Evolutionary conservation across 1,284 basidiomycete genomes (phyloP).

Genomic region (Malassezia arunalokei): DNA sequence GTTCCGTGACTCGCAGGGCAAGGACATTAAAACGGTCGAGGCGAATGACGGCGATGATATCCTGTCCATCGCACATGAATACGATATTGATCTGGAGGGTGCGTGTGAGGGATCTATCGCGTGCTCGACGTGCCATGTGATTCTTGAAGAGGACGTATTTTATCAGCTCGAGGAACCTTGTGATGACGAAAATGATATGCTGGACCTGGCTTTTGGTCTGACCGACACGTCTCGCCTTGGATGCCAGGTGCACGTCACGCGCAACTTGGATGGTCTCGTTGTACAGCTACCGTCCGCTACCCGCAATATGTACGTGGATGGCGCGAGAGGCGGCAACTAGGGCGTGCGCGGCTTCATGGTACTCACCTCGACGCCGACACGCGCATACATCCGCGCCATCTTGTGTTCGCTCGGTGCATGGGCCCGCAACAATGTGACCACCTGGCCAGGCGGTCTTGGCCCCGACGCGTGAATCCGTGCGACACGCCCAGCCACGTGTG

Average conservation of each 20-base stretch:
- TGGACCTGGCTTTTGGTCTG: conserved; percentile 92
- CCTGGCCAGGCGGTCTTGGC: conserved; percentile 19
- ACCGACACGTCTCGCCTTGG: conserved; percentile 71
- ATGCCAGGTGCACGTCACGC: conserved; percentile 69
- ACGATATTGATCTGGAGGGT: conserved; percentile 89
- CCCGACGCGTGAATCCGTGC: conserved; percentile 24
- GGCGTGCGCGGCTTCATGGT: conserved; percentile 17
- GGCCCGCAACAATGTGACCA: conserved; percentile 34
- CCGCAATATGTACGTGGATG: conserved; percentile 92
- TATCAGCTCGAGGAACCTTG: conserved; percentile 78
- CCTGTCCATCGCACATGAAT: conserved; percentile 79
- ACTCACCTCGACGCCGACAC: conserved; percentile 23
- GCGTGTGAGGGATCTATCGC: conserved; percentile 86
- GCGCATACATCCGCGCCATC: conserved; percentile 29
- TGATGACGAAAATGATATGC: conserved; percentile 85
- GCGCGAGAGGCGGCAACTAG: conserved; percentile 35
- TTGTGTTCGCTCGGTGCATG: conserved; percentile 19
- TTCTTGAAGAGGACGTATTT: conserved; percentile 69
- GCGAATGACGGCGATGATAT: conserved; percentile 89
- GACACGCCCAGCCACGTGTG: conserved; percentile 39
- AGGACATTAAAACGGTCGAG: conserved; percentile 70
- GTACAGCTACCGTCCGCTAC: conserved; percentile 82
- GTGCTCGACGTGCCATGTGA: conserved; percentile 94
- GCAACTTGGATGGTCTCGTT: conserved; percentile 71
- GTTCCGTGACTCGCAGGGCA: conserved; percentile 78